These are phyloP conservation scores for Hepatocystis sp. DNA, from an alignment of 169 alveolate species.

Conservation along the genomic window DNA sequence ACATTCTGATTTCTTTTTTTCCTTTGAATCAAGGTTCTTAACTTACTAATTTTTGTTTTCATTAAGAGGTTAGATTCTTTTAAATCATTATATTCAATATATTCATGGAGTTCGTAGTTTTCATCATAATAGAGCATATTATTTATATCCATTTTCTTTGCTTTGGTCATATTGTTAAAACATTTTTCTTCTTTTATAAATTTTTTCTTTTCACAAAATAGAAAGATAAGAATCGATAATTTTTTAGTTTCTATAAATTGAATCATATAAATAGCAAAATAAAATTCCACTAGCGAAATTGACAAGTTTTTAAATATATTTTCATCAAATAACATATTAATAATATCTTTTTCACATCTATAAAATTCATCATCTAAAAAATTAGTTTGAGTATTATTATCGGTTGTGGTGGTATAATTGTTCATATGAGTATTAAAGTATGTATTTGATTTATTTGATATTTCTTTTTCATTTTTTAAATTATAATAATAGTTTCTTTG, in stretches of 20 bases:
- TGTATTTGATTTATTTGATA: neutral
- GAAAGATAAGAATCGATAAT: constrained; percentile 39
- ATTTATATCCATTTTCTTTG: constrained; percentile 26
- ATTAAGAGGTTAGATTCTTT: constrained; percentile 32
- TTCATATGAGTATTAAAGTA: neutral
- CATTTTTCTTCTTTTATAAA: constrained; percentile 36
- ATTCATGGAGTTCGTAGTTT: constrained; percentile 13
- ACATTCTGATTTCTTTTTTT: too few species aligned
- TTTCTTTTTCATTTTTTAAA: constrained; percentile 7
- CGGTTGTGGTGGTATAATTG: neutral
- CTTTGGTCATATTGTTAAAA: constrained; percentile 28
- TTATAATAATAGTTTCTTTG: neutral
- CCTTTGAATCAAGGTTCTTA: constrained; percentile 34
- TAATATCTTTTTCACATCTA: constrained; percentile 45
- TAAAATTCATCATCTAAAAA: constrained; percentile 61
- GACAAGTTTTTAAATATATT: constrained; percentile 55
- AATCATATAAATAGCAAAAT: constrained; percentile 71
- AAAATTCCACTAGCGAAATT: constrained; percentile 53
- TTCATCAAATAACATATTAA: constrained; percentile 59
- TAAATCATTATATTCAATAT: constrained; percentile 32
- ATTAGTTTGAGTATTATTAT: constrained; percentile 3
- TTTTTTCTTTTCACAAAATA: constrained; percentile 69
- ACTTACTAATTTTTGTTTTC: constrained; percentile 33
- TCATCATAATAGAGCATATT: neutral
- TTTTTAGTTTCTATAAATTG: constrained; percentile 74